phyloP scores from a whole-genome alignment of 768 basidiomycete genomes.

The Pisolithus tinctorius region DNA sequence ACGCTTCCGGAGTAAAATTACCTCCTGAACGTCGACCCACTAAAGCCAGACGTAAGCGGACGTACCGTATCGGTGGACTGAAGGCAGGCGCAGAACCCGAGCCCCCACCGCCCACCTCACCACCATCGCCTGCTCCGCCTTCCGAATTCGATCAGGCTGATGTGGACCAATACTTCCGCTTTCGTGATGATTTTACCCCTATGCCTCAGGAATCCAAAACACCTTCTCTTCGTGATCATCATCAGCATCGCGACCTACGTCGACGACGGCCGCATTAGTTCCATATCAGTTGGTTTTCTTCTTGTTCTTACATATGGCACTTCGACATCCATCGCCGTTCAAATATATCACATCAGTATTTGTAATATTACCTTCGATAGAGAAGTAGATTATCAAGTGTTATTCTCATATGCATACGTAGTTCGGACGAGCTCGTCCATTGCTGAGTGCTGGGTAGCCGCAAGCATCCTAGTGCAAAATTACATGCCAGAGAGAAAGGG shows the following conservation, averaged over 20 bases:
- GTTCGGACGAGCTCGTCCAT: too few relatives aligned
- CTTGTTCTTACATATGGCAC: neutral
- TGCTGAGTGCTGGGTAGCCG: too few relatives aligned
- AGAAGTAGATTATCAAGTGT: too few relatives aligned
- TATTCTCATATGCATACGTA: neutral
- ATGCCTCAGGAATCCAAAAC: neutral
- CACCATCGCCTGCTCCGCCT: conserved; percentile 31
- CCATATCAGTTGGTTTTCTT: neutral
- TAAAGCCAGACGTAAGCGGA: conserved; percentile 74
- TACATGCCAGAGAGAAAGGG: too few relatives aligned
- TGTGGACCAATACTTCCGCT: conserved; percentile 69
- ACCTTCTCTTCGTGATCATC: conserved; percentile 1
- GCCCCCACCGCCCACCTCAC: conserved; percentile 9
- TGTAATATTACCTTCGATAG: too few relatives aligned
- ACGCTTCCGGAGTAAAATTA: conserved; percentile 27
- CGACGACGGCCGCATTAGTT: conserved; percentile 15
- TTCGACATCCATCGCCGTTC: neutral
- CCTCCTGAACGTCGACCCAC: conserved; percentile 45
- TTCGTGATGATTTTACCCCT: conserved; percentile 17
- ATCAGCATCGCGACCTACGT: conserved; percentile 16
- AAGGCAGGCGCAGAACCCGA: conserved; percentile 9
- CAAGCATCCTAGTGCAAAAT: too few relatives aligned
- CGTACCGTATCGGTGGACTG: conserved; percentile 48
- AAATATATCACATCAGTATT: neutral
- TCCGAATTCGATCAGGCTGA: conserved; percentile 64